Base-by-base conservation (phyloP, 2,329 filamentous ascomycete genomes). In the Passalora sequoiae region DNA sequence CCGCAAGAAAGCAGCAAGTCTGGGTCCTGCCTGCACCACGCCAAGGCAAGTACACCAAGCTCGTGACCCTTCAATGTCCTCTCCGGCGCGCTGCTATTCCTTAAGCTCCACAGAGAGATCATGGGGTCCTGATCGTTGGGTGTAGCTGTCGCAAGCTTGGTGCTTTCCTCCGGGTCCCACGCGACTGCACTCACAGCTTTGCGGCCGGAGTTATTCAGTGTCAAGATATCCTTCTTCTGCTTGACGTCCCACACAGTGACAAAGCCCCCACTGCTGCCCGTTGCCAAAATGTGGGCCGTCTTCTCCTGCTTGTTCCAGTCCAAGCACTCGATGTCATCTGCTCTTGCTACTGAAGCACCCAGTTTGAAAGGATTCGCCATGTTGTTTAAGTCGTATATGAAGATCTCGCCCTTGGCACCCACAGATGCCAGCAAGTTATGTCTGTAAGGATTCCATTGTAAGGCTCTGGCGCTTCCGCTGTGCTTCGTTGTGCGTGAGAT, bases 171-270 rank as follows among this genome's bases (percentile, higher is more conserved):
- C 1, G 92, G 94, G 60, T 98, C 92, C 92, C 92, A 98, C 9
- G 89, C 89, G 57, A 98, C 88, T 47, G 94, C 84, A 67, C 89
- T 96, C 60, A 97, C 89, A 41, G 89, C 77, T 70, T 96, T 98
- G 51, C 92, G 81, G 62, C 87, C 92, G 53, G 75, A 73, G 62
- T 86, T 86, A 73, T 96, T 98, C 53, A 98, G 74, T 25, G 89
- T 96, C 67, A 98, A 72, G 43, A 89, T 96, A 57, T 95, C 89
- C 71, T 95, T 96, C 78, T 95, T 97, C 9, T 87, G 89, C 74
- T 95, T 96, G 53, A 97, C 77, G 69, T 98, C 92, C 92, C 92
- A 98, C 13, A 98, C 91, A 2, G 92, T 97, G 25, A 97, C 89
- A 60, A 97, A 94, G 4, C 92, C 92, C 38, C 89, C 89, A 50